Conservation (phyloP, 345 rosid genomes). For the Physaria fendleri region DNA sequence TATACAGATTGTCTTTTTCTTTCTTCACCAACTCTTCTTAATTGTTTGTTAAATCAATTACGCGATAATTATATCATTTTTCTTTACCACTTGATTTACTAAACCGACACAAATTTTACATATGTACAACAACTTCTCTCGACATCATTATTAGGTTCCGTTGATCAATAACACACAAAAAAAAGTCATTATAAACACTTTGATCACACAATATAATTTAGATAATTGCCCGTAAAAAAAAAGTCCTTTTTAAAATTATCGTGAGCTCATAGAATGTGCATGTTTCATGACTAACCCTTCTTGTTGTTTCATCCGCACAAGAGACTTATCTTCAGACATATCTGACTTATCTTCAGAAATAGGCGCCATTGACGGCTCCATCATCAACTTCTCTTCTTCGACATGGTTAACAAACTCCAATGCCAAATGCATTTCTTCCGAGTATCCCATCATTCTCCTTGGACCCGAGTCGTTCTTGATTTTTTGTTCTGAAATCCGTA, state of each 20-base stretch:
- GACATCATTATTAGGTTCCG: conserved; percentile 3
- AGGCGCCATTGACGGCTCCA: conserved; percentile 26
- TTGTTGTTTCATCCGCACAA: not conserved
- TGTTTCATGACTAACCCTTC: not conserved
- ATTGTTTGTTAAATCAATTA: too few relatives aligned
- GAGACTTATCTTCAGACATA: not conserved
- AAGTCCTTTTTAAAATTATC: not conserved
- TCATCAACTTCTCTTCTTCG: conserved; percentile 14
- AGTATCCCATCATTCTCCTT: conserved; percentile 29
- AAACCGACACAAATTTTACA: not conserved
- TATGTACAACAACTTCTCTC: conserved; percentile 16
- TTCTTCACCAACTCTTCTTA: too few relatives aligned
- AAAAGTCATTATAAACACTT: conserved; percentile 9
- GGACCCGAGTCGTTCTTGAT: conserved; percentile 5
- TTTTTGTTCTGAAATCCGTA: conserved; percentile 9
- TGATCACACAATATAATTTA: not conserved
- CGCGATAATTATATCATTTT: too few relatives aligned
- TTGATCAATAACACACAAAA: not conserved
- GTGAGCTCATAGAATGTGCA: not conserved
- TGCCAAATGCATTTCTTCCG: not conserved
- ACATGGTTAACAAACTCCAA: not conserved
- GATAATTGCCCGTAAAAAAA: not conserved
- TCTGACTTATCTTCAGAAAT: conserved; percentile 2
- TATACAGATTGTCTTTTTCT: too few relatives aligned
- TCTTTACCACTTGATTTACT: conserved; percentile 2